These are phyloP conservation scores for Mycena kentingensis DNA, from an alignment of 768 basidiomycete species.

Conservation along the genomic window DNA sequence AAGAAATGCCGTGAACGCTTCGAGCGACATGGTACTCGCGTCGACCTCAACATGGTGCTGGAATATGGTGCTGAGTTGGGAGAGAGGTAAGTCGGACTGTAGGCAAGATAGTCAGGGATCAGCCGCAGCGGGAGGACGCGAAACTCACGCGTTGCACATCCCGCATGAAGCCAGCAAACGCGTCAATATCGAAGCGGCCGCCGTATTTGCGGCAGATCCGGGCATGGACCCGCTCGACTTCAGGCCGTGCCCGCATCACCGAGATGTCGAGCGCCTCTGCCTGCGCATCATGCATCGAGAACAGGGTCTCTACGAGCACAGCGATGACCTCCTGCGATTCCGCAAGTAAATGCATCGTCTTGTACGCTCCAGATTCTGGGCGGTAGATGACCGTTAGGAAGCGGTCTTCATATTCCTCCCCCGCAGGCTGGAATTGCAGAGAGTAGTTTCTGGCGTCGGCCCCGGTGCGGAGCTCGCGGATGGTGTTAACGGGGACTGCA, in stretches of 20 bases:
- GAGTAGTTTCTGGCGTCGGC: conserved; percentile 71
- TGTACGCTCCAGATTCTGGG: conserved; percentile 72
- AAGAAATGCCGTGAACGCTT: conserved; percentile 78
- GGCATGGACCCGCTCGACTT: conserved; percentile 68
- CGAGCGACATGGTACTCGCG: conserved; percentile 51
- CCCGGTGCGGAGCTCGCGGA: conserved; percentile 84
- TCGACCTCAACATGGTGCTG: conserved; percentile 33
- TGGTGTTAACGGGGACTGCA: conserved; percentile 80
- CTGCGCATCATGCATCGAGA: conserved; percentile 65
- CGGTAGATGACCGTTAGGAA: conserved; percentile 91
- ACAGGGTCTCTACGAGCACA: conserved; percentile 64
- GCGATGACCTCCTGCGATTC: conserved; percentile 49
- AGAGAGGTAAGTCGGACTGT: conserved; percentile 38
- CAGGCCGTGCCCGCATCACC: conserved; percentile 77
- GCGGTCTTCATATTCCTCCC: conserved; percentile 57
- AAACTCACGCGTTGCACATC: conserved; percentile 43
- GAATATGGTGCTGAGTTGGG: conserved; percentile 39
- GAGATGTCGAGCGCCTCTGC: conserved; percentile 67
- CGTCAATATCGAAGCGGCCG: conserved; percentile 43
- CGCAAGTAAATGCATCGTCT: conserved; percentile 84
- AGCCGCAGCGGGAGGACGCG: not conserved
- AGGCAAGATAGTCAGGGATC: conserved; percentile 49
- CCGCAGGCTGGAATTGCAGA: conserved; percentile 63
- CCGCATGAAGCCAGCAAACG: conserved; percentile 49
- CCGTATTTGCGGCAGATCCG: conserved; percentile 35